Evolutionary conservation across 2,329 filamentous ascomycete genomes (phyloP).

Genomic region (Penicillium aurantiogriseum): DNA sequence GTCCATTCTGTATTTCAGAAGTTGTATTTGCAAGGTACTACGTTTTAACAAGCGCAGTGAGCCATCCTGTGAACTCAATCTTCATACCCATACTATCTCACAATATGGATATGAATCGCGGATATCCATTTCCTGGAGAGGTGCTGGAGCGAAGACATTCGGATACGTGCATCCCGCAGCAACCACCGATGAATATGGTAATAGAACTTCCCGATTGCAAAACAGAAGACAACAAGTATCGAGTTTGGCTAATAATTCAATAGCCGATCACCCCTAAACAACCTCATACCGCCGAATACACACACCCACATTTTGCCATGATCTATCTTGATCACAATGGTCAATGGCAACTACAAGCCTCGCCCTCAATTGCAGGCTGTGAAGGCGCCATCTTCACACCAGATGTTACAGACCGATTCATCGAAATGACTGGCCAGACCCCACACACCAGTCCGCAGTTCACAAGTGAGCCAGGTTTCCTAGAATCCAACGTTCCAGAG

Average conservation of each 20-base stretch:
- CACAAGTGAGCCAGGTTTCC: constrained; percentile 23
- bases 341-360: constrained; percentile 32
- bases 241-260: background rate
- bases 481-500: background rate
- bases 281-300: constrained; percentile 21
- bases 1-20: background rate
- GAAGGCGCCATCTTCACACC: constrained; percentile 36
- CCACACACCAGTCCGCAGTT: constrained; percentile 23
- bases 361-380: constrained; percentile 34
- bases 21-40: background rate
- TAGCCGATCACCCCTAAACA: constrained; percentile 23
- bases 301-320: constrained; percentile 39
- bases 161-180: constrained; percentile 17
- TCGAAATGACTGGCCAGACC: constrained; percentile 28
- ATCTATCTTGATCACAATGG: constrained; percentile 39
- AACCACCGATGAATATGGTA: constrained; percentile 18
- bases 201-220: background rate
- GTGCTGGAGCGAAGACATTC: constrained; percentile 23
- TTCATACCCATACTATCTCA: background rate
- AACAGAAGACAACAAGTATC: background rate
- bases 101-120: constrained; percentile 19
- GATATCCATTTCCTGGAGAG: constrained; percentile 12
- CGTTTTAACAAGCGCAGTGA: background rate
- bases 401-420: constrained; percentile 37
- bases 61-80: background rate